Conservation (phyloP, 1,284 basidiomycete species). For the Sanghuangporus baumii region DNA sequence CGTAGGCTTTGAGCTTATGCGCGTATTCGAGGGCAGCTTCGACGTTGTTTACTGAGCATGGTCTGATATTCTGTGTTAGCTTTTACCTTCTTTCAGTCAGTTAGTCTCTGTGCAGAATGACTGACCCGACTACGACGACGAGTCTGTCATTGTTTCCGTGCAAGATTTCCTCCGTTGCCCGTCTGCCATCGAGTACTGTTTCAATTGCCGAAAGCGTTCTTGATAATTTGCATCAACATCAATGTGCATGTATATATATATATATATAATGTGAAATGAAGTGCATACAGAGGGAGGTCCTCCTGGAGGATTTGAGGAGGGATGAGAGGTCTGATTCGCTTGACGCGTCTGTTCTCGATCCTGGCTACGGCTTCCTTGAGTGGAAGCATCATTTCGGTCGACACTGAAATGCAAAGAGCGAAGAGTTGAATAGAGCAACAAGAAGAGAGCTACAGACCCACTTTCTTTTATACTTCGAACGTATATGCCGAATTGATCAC, state of each 20-base stretch:
- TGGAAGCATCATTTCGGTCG: constrained; percentile 43
- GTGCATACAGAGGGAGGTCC: constrained; percentile 68
- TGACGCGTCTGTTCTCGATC: constrained; percentile 86
- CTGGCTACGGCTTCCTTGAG: constrained; percentile 74
- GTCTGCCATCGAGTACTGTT: constrained; percentile 82
- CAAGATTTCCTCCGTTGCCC: constrained; percentile 73
- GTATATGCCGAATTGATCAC: too few relatives aligned
- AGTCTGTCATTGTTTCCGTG: constrained; percentile 85
- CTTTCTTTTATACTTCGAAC: not conserved
- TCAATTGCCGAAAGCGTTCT: constrained; percentile 70
- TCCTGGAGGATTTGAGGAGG: constrained; percentile 91
- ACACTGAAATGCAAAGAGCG: constrained; percentile 28
- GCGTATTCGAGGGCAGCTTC: constrained; percentile 85
- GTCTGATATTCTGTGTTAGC: constrained; percentile 41
- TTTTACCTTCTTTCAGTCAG: not conserved
- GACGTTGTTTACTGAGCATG: constrained; percentile 89
- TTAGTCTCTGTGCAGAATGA: constrained; percentile 15
- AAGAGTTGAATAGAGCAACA: constrained; percentile 1
- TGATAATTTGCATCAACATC: constrained; percentile 19
- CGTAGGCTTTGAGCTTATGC: constrained; percentile 72
- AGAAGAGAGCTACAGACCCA: not conserved
- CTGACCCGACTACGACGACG: constrained; percentile 82
- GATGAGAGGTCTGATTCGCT: constrained; percentile 80
- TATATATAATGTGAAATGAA: not conserved
- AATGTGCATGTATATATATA: constrained; percentile 19